These are phyloP conservation scores for Leucocoprinus leucothites DNA, from an alignment of 768 basidiomycete genomes.

Conservation along the genomic window DNA sequence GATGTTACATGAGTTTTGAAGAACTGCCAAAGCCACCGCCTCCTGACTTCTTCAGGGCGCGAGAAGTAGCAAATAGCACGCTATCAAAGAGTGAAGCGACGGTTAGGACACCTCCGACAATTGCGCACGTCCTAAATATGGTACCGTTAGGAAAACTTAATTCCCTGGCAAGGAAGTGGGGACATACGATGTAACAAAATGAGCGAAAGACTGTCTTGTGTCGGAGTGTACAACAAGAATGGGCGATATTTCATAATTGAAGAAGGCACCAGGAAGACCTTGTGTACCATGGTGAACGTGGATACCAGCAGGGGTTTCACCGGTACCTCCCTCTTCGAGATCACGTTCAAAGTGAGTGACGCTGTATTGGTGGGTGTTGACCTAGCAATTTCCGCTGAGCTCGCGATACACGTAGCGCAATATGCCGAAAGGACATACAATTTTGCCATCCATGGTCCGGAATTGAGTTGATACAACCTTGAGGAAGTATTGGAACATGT, in stretches of 20 bases:
- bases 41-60: constrained; percentile 63
- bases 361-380: constrained; percentile 93
- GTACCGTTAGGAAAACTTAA: not conserved
- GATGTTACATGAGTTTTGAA: constrained; percentile 44
- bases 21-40: constrained; percentile 28
- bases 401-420: not conserved
- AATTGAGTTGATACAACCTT: constrained; percentile 98
- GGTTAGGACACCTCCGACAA: constrained; percentile 95
- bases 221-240: constrained; percentile 92
- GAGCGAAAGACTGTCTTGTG: constrained; percentile 91
- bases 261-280: constrained; percentile 83
- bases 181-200: constrained; percentile 94
- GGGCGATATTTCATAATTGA: constrained; percentile 97
- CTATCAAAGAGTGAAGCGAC: constrained; percentile 89
- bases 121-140: constrained; percentile 80
- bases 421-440: constrained; percentile 35
- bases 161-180: not conserved
- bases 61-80: constrained; percentile 78
- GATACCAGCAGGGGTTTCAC: constrained; percentile 59
- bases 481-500: constrained; percentile 99
- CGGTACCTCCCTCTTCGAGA: constrained; percentile 56
- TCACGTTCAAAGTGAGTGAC: constrained; percentile 96
- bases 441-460: constrained; percentile 72
- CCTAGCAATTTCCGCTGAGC: constrained; percentile 29
- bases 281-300: constrained; percentile 69